A percentile compares a stretch with the other conserved stretches of the same genome.
Evolutionary conservation across 306 rosid genomes (phyloP).

Genomic region (Vigna hirtella): DNA sequence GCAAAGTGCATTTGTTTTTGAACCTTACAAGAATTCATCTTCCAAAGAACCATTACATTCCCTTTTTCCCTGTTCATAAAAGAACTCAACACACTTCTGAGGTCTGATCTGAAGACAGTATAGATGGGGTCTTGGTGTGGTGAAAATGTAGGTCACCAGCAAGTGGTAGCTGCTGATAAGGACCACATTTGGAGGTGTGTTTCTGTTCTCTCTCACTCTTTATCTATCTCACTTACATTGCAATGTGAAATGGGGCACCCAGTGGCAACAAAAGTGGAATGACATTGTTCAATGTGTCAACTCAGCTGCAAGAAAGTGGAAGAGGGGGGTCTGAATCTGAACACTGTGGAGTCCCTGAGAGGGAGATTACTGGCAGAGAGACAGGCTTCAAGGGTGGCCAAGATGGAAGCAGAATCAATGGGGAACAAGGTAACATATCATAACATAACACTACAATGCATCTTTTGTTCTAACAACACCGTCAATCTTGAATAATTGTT

Average conservation of each 20-base stretch:
- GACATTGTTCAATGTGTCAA: slow-evolving; percentile 48
- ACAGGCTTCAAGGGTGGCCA: slow-evolving; percentile 84
- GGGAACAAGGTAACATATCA: slow-evolving; percentile 69
- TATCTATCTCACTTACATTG: slow-evolving; percentile 8
- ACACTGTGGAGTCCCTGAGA: slow-evolving; percentile 76
- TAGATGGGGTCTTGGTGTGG: slow-evolving; percentile 46
- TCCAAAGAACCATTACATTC: slow-evolving; percentile 23
- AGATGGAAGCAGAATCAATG: slow-evolving; percentile 63
- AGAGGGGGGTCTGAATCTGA: slow-evolving; percentile 63
- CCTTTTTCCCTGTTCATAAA: slow-evolving; percentile 1
- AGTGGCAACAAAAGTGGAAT: slow-evolving; percentile 19
- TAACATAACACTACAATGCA: slow-evolving; percentile 57
- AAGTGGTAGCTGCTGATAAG: slow-evolving; percentile 38
- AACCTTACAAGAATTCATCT: slow-evolving; percentile 40
- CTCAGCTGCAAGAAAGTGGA: slow-evolving; percentile 60
- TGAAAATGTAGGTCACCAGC: slow-evolving; percentile 40
- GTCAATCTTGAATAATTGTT: slow-evolving; percentile 35
- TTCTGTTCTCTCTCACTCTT: slow-evolving; percentile 20
- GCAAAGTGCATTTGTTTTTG: slow-evolving; percentile 45
- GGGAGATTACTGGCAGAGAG: slow-evolving; percentile 92
- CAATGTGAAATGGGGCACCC: slow-evolving; percentile 33
- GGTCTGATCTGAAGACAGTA: slow-evolving; percentile 41
- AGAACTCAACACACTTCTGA: slow-evolving; percentile 10
- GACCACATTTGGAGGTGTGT: slow-evolving; percentile 63
- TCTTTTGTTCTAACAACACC: neutral